phyloP scores from a whole-genome alignment of 2,329 filamentous ascomycete genomes.

The Phoma sp. region DNA sequence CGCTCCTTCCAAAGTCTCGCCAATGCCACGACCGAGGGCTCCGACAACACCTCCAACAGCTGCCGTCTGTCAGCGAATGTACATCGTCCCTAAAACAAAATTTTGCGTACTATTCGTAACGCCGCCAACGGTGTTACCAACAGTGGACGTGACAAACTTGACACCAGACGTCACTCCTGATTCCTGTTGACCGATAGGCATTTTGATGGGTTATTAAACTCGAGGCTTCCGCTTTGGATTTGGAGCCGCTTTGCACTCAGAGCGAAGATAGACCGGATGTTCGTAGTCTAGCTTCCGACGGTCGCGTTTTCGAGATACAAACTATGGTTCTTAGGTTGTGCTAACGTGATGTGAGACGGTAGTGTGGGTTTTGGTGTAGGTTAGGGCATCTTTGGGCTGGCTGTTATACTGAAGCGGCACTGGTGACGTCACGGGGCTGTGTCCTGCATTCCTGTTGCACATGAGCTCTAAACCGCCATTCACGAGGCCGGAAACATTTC shows the following conservation, averaged over 20 bases:
- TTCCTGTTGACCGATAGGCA: constrained; percentile 48
- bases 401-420: constrained; percentile 6
- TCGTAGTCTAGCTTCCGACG: neutral
- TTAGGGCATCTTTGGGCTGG: constrained; percentile 2
- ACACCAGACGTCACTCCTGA: constrained; percentile 58
- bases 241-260: neutral
- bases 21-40: constrained; percentile 52
- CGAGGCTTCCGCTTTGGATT: neutral
- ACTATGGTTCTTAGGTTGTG: constrained; percentile 10
- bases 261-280: neutral
- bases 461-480: constrained; percentile 1
- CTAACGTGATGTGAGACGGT: constrained; percentile 8
- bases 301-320: neutral
- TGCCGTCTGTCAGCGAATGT: too few relatives aligned
- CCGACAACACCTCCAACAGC: constrained; percentile 60
- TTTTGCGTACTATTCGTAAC: constrained; percentile 50
- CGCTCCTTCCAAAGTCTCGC: constrained; percentile 54
- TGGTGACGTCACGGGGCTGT: constrained; percentile 3
- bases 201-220: constrained; percentile 22
- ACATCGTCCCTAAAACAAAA: too few relatives aligned
- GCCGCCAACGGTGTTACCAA: constrained; percentile 62
- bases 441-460: neutral
- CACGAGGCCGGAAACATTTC: neutral
- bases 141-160: constrained; percentile 61
- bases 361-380: constrained; percentile 1